Evolutionary conservation across 1,284 basidiomycete genomes (phyloP).

Genomic region (Leccinum subrobustum): DNA sequence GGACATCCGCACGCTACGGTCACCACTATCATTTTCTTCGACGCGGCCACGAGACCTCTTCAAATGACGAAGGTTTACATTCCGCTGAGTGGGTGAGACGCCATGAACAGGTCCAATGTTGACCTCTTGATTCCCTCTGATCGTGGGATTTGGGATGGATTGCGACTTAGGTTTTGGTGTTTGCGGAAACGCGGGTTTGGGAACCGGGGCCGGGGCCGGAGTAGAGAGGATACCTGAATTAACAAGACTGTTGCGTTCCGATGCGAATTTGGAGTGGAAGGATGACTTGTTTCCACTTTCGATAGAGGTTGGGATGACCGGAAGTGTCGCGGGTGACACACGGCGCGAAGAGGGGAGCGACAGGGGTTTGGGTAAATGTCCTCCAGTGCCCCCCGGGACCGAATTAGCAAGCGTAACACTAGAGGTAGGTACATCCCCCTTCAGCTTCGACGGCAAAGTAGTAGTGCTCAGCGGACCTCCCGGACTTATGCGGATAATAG

Average conservation of each 20-base stretch:
- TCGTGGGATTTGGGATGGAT: constrained; percentile 19
- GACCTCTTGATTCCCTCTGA: constrained; percentile 16
- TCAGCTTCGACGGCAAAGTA: constrained; percentile 4
- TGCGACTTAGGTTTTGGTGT: constrained; percentile 24
- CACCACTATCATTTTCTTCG: constrained; percentile 29
- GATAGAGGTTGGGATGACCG: constrained; percentile 3
- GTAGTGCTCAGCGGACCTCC: constrained; percentile 1
- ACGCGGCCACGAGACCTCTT: constrained; percentile 25
- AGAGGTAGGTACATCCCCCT: constrained; percentile 11
- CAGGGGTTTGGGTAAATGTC: constrained; percentile 6
- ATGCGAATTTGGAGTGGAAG: constrained; percentile 12
- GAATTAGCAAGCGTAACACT: constrained; percentile 17
- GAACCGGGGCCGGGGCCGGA: constrained; percentile 9
- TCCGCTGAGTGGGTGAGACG: constrained; percentile 31
- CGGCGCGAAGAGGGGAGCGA: neutral
- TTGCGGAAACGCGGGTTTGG: constrained; percentile 15
- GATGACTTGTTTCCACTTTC: constrained; percentile 7
- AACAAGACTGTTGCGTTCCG: constrained; percentile 9
- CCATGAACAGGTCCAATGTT: constrained; percentile 20
- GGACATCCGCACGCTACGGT: constrained; percentile 29
- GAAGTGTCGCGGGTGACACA: constrained; percentile 1
- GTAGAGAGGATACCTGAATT: neutral
- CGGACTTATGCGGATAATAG: constrained; percentile 1
- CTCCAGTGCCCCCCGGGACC: neutral
- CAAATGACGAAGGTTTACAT: constrained; percentile 32